A percentile compares a stretch with the other conserved stretches of the same genome.
These are phyloP conservation scores for Solanum etuberosum DNA, from an alignment of 257 asterid species.

Conservation along the genomic window DNA sequence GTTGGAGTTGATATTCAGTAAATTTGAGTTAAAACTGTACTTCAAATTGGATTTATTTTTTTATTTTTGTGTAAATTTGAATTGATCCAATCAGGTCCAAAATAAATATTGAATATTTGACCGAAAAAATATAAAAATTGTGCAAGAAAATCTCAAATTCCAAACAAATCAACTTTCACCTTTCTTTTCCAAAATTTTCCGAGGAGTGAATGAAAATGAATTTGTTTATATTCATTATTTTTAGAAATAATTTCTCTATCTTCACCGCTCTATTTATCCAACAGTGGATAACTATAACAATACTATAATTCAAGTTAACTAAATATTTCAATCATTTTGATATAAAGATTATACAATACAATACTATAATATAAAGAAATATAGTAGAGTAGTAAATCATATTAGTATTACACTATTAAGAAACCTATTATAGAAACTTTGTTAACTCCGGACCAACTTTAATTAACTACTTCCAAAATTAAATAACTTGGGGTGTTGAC, in stretches of 20 bases:
- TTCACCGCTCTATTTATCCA: too few relatives aligned
- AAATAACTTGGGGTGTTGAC: not conserved
- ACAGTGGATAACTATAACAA: too few relatives aligned
- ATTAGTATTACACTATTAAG: not conserved
- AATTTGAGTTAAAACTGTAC: not conserved
- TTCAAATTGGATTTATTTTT: not conserved
- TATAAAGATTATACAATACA: too few relatives aligned
- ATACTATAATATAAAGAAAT: not conserved
- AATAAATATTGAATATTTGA: too few relatives aligned
- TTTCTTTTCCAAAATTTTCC: not conserved
- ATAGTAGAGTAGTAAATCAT: not conserved
- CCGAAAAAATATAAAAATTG: not conserved
- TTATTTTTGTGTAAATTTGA: not conserved
- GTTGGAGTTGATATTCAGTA: not conserved
- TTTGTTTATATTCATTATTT: not conserved
- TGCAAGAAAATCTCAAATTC: not conserved
- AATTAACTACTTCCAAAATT: not conserved
- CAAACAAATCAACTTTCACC: too few relatives aligned
- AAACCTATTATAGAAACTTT: not conserved
- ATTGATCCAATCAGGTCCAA: not conserved
- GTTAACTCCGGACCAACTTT: not conserved
- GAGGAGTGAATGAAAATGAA: not conserved
- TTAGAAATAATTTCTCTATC: too few relatives aligned
- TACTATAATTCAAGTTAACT: not conserved
- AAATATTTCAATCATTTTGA: not conserved